These are phyloP conservation scores for Hypoxylon sp. DNA, from an alignment of 2,329 filamentous ascomycete genomes.

Conservation along the genomic window DNA sequence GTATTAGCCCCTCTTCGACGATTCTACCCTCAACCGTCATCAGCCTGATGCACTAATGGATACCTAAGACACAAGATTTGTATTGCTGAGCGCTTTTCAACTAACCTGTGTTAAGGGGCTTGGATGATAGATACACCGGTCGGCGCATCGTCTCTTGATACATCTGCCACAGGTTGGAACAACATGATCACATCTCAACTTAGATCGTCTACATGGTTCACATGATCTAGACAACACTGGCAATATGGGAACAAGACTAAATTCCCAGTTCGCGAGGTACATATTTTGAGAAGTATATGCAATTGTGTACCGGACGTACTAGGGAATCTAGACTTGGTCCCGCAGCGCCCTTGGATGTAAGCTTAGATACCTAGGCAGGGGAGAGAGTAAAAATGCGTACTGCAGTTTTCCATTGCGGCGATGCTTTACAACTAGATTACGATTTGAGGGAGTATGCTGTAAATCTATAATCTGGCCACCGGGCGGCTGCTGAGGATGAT, in stretches of 20 bases:
- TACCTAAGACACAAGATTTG: not conserved
- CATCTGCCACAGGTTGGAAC: constrained; percentile 56
- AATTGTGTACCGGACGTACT: constrained; percentile 16
- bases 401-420: constrained; percentile 57
- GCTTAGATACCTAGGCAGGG: constrained; percentile 8
- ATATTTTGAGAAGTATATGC: constrained; percentile 4
- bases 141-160: constrained; percentile 51
- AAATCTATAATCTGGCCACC: constrained; percentile 53
- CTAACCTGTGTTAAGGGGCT: constrained; percentile 54
- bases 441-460: constrained; percentile 40
- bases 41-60: constrained; percentile 12
- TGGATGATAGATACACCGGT: constrained; percentile 56
- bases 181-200: constrained; percentile 56
- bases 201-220: constrained; percentile 55
- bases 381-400: constrained; percentile 38
- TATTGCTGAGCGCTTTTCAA: constrained; percentile 14
- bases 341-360: constrained; percentile 28
- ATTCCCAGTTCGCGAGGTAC: constrained; percentile 32
- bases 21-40: constrained; percentile 36
- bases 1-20: constrained; percentile 35
- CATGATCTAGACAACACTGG: constrained; percentile 36
- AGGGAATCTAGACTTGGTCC: constrained; percentile 23
- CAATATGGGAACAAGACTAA: constrained; percentile 22
- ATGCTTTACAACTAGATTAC: constrained; percentile 52
- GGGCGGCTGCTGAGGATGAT: constrained; percentile 37